These are phyloP conservation scores for Rhizophora apiculata DNA, from an alignment of 345 rosid genomes.

Conservation along the genomic window DNA sequence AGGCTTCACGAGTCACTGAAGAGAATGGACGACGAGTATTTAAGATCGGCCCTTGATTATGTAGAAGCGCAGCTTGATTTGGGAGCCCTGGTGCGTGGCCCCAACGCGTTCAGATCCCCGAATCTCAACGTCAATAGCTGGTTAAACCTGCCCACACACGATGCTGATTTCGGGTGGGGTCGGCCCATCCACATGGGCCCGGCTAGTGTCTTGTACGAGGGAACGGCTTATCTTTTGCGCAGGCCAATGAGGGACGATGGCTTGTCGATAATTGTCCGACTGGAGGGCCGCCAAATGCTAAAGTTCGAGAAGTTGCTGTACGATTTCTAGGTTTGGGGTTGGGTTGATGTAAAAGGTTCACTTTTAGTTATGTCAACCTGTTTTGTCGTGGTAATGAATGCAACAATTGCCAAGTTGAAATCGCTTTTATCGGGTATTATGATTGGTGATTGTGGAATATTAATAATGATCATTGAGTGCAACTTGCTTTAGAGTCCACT, in stretches of 20 bases:
- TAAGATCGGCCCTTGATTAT: slow-evolving; percentile 32
- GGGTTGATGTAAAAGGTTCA: no score
- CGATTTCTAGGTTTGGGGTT: not conserved
- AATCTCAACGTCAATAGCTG: slow-evolving; percentile 19
- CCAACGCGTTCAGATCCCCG: slow-evolving; percentile 2
- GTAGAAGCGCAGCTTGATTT: not conserved
- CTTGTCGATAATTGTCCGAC: not conserved
- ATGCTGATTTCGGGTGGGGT: slow-evolving; percentile 18
- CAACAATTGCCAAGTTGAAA: no score
- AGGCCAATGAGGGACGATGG: not conserved
- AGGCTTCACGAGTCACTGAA: slow-evolving; percentile 20
- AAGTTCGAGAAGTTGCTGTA: not conserved
- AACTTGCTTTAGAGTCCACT: no score
- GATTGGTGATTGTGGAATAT: no score
- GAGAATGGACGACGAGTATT: slow-evolving; percentile 33
- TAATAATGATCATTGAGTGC: no score
- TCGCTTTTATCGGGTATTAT: no score
- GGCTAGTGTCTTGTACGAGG: slow-evolving; percentile 2
- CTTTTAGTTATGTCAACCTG: no score
- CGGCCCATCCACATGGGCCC: slow-evolving; percentile 2
- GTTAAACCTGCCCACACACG: slow-evolving; percentile 9
- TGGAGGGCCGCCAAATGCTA: not conserved
- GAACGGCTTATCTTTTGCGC: not conserved
- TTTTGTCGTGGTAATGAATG: no score
- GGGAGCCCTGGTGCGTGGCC: not conserved